Evolutionary conservation across 1,139 yeast genomes (phyloP), one percentile per base, ranked within the genome.

Genomic region (Pichia sp.): DNA sequence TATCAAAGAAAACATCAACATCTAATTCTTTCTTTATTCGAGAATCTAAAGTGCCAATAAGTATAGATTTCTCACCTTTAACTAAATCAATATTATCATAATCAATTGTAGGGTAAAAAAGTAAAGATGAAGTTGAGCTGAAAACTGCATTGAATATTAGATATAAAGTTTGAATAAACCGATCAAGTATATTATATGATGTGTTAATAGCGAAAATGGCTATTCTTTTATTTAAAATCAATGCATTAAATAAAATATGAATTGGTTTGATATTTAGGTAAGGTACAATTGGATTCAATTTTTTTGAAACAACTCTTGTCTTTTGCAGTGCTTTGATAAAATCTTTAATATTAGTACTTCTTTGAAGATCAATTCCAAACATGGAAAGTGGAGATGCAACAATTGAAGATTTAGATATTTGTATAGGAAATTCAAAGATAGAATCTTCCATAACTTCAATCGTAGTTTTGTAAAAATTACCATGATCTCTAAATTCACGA

Each of bases 31-130:
- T 61, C 47, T 71, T 73, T 57, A 75, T 71, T 46, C 72, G 67
- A 17, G 76, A 72, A 54, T 75, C 74, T 42, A 75, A 71, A 17
- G 80, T 74, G 22, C 80, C 81, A 5, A 79, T 72, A 47, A 75
- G 55, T 53, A 58, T 74, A 6, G 67, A 62, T 11, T 63, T 64
- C 50, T 75, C 64, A 44, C 60, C 58, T 44, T 68, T 67, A 43
- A 74, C 56, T 15, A 72, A 54, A 43, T 70, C 72, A 26, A 72
- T 59, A 45, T 73, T 71, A 6, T 77, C 71, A 7, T 73, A 71
- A 48, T 74, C 80, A 17, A 74, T 59, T 30, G 72, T 69, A 10
- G 81, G 79, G 52, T 71, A 73, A 22, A 69, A 61, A 45, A 68
- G 54, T 28, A 68, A 58, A 36, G 67, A 66, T 5, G 31, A 73